These are phyloP conservation scores for Hypoxylon rickii DNA, from an alignment of 495 filamentous ascomycete genomes.

Conservation along the genomic window DNA sequence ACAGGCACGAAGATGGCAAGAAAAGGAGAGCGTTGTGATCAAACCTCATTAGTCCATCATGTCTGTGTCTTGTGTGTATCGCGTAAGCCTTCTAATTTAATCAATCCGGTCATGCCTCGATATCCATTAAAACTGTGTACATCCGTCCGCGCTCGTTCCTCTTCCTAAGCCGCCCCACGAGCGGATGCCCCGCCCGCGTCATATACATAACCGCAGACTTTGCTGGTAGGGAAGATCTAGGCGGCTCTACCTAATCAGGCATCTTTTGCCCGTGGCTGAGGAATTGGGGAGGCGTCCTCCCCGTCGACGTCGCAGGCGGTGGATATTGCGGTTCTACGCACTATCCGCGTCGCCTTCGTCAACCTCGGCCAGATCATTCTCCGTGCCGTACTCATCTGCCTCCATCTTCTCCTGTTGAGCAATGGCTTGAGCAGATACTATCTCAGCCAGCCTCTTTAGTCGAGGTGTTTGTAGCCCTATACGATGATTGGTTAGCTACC, in stretches of 20 bases:
- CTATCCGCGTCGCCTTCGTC: slow-evolving; percentile 44
- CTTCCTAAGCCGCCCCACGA: background rate
- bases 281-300: no score
- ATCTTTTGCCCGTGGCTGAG: no score
- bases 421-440: slow-evolving; percentile 93
- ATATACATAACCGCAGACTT: no score
- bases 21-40: slow-evolving; percentile 8
- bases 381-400: slow-evolving; percentile 46
- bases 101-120: slow-evolving; percentile 33
- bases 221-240: no score
- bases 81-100: slow-evolving; percentile 39
- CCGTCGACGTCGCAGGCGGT: slow-evolving; percentile 19
- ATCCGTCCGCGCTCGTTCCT: slow-evolving; percentile 7
- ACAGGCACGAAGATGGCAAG: slow-evolving; percentile 4
- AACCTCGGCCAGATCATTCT: slow-evolving; percentile 47
- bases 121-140: slow-evolving; percentile 39
- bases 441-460: slow-evolving; percentile 92
- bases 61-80: slow-evolving; percentile 18
- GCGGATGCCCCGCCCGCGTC: no score
- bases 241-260: no score
- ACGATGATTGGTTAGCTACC: slow-evolving; percentile 29
- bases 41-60: slow-evolving; percentile 18
- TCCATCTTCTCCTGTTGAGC: slow-evolving; percentile 89
- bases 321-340: slow-evolving; percentile 36
- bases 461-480: slow-evolving; percentile 93